phyloP scores from a whole-genome alignment of 306 rosid species.

The Myrica gale region DNA sequence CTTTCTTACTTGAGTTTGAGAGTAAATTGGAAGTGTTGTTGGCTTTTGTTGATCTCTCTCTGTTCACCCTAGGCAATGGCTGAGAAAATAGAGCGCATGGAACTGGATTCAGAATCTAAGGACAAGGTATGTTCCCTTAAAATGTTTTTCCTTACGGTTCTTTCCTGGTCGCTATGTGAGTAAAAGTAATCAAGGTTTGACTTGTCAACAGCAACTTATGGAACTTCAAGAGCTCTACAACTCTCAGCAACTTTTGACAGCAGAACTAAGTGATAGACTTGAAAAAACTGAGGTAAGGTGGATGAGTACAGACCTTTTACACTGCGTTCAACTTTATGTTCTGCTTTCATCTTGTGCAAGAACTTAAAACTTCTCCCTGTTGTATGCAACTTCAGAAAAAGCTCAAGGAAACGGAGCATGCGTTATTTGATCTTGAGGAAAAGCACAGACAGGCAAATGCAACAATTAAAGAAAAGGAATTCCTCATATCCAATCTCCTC shows the following conservation, averaged over 20 bases:
- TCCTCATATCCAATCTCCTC: conserved; percentile 78
- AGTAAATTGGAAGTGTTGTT: conserved; percentile 17
- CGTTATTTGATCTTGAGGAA: conserved; percentile 86
- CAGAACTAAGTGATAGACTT: conserved; percentile 76
- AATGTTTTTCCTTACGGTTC: conserved; percentile 23
- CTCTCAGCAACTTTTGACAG: conserved; percentile 77
- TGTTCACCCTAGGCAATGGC: conserved; percentile 73
- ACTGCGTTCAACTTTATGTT: conserved; percentile 17
- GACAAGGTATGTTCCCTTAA: conserved; percentile 67
- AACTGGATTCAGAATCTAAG: conserved; percentile 83
- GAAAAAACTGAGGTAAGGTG: conserved; percentile 82
- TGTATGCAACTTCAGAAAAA: conserved; percentile 58
- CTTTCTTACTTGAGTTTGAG: conserved; percentile 11
- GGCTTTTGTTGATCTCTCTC: conserved; percentile 14
- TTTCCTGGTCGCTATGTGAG: neutral
- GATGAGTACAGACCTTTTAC: neutral
- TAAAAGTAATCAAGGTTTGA: conserved; percentile 20
- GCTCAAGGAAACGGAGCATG: conserved; percentile 78
- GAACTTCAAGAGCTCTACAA: conserved; percentile 90
- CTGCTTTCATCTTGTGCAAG: conserved; percentile 23
- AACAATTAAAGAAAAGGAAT: conserved; percentile 91
- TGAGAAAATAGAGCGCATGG: conserved; percentile 97
- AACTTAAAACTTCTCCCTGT: conserved; percentile 22
- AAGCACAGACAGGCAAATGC: conserved; percentile 91
- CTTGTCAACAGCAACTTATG: conserved; percentile 66